phyloP scores from a whole-genome alignment of 2,329 filamentous ascomycete species.

The Atkinsonella texensis region DNA sequence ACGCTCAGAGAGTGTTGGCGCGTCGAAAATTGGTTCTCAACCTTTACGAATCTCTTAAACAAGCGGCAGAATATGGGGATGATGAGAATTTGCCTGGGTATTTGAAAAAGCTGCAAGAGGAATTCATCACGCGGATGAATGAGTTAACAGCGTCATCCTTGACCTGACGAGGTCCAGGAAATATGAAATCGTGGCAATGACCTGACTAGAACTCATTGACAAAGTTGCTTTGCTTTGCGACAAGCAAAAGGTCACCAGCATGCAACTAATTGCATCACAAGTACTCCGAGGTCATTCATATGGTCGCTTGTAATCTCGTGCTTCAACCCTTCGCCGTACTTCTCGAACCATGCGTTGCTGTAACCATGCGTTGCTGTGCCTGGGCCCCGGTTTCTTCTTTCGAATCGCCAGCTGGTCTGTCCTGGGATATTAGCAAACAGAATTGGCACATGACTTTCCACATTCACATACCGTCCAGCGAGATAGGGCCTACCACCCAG shows the following conservation, averaged over 20 bases:
- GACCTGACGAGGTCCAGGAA: constrained; percentile 29
- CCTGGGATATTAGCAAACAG: not conserved
- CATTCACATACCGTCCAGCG: constrained; percentile 43
- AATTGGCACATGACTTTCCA: no score
- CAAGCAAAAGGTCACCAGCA: not conserved
- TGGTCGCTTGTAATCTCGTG: constrained; percentile 55
- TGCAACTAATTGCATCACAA: not conserved
- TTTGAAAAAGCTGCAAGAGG: constrained; percentile 40
- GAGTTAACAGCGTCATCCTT: constrained; percentile 36
- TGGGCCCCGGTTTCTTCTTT: constrained; percentile 50
- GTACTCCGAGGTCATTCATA: not conserved
- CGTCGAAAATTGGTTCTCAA: constrained; percentile 62
- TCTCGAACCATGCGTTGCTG: constrained; percentile 62
- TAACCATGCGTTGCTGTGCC: constrained; percentile 55
- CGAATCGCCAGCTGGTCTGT: constrained; percentile 48
- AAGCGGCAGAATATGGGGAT: constrained; percentile 52
- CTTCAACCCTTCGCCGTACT: constrained; percentile 57
- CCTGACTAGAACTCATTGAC: not conserved
- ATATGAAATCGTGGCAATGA: not conserved
- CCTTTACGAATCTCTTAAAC: constrained; percentile 58
- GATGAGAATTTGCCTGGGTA: constrained; percentile 41
- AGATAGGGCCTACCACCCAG: constrained; percentile 60
- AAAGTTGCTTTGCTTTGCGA: not conserved
- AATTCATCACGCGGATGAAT: constrained; percentile 64
- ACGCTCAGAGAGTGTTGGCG: constrained; percentile 45